Percentiles rank a stretch among this genome's conserved stretches.
phyloP scores from a whole-genome alignment of 106 monocot species.

The Vanilla planifolia region DNA sequence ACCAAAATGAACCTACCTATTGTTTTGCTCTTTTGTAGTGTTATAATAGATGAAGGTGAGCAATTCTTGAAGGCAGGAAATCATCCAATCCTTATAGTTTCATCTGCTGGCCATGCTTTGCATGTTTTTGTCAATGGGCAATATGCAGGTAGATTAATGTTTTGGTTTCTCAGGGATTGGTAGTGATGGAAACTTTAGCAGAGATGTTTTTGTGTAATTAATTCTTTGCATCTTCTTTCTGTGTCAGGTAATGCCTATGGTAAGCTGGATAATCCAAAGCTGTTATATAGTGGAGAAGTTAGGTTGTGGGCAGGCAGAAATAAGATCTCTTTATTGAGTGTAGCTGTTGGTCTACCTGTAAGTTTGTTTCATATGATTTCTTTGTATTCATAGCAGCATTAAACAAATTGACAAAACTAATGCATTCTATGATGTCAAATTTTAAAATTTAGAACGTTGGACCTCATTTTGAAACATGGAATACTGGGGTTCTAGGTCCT shows the following conservation, averaged over 20 bases:
- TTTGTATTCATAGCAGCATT: too few species aligned
- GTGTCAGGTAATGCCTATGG: slow-evolving; percentile 12
- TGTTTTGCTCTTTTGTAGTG: slow-evolving; percentile 32
- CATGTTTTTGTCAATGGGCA: slow-evolving; percentile 16
- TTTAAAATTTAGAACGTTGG: slow-evolving; percentile 60
- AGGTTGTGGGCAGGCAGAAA: slow-evolving; percentile 15
- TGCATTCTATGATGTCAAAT: background rate
- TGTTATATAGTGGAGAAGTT: background rate
- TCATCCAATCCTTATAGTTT: slow-evolving; percentile 36
- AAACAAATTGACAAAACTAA: background rate
- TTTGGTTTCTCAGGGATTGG: background rate
- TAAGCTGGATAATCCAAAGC: slow-evolving; percentile 7
- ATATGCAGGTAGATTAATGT: slow-evolving; percentile 4
- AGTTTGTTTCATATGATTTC: slow-evolving; percentile 16
- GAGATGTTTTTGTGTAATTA: background rate
- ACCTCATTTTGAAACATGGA: slow-evolving; percentile 86
- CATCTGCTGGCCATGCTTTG: slow-evolving; percentile 26
- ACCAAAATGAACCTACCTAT: too few species aligned
- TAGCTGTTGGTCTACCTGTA: slow-evolving; percentile 77
- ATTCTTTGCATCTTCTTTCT: background rate
- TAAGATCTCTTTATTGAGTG: slow-evolving; percentile 74
- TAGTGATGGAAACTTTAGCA: background rate
- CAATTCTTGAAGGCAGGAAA: slow-evolving; percentile 43
- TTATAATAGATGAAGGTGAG: slow-evolving; percentile 43
- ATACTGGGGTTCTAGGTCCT: slow-evolving; percentile 88